Conservation (phyloP, 2,329 filamentous ascomycete species). For the Penicillium sp. region DNA sequence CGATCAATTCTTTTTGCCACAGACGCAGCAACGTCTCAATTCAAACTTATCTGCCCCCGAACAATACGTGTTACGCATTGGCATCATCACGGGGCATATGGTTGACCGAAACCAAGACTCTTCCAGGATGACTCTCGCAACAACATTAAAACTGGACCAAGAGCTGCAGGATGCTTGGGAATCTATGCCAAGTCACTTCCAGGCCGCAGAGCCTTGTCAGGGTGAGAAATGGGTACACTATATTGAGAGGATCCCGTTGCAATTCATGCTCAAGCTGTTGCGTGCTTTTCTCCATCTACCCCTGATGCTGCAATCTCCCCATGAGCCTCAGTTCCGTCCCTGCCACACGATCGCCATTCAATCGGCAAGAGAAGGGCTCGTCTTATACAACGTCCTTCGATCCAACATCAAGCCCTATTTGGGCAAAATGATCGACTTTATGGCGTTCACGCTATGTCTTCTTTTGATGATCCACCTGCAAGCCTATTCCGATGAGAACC, state of each 20-base stretch:
- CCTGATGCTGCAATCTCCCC: constrained; percentile 44
- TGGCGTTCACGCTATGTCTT: constrained; percentile 48
- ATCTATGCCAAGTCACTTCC: constrained; percentile 33
- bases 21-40: constrained; percentile 26
- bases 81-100: constrained; percentile 39
- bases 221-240: constrained; percentile 27
- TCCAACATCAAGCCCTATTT: constrained; percentile 34
- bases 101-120: constrained; percentile 44
- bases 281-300: constrained; percentile 47
- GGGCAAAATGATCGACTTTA: constrained; percentile 51
- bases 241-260: constrained; percentile 35
- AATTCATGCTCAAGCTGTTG: constrained; percentile 42
- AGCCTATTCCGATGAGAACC: constrained; percentile 30
- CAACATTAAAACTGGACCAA: constrained; percentile 43
- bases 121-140: constrained; percentile 35
- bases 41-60: constrained; percentile 22
- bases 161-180: constrained; percentile 37
- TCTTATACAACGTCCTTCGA: constrained; percentile 39
- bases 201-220: constrained; percentile 23
- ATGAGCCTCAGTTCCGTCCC: constrained; percentile 39
- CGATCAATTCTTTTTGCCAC: constrained; percentile 31
- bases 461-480: constrained; percentile 46
- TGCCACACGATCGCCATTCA: constrained; percentile 42
- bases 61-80: constrained; percentile 32
- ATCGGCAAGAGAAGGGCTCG: constrained; percentile 43